A percentile compares a stretch with the other conserved stretches of the same genome.
Conservation (phyloP, 495 filamentous ascomycete species). For the Neurospora sp. region DNA sequence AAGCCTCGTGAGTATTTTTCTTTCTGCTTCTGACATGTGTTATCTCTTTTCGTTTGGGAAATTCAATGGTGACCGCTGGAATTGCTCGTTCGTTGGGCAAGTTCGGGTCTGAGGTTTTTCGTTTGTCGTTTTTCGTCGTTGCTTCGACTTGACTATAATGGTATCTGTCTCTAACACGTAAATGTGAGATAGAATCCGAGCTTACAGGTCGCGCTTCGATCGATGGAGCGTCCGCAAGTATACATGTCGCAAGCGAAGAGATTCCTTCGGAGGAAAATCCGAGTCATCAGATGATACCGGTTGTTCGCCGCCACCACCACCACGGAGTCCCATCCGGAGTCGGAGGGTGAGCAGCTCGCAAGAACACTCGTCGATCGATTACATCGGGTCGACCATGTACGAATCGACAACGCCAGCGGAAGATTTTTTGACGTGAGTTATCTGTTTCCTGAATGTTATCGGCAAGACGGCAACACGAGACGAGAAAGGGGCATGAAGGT, state of each 20-base stretch:
- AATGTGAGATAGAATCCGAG: conserved; percentile 20
- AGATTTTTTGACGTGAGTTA: not conserved
- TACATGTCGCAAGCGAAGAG: conserved; percentile 24
- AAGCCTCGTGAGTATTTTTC: conserved; percentile 30
- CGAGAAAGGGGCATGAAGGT: not conserved
- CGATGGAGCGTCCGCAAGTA: conserved; percentile 38
- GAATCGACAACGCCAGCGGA: not conserved
- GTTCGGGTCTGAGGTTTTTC: not conserved
- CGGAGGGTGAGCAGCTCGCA: not conserved
- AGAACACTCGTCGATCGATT: not conserved
- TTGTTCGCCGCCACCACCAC: not conserved
- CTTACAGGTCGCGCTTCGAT: conserved; percentile 35
- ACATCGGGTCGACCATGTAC: not conserved
- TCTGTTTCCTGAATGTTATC: not conserved
- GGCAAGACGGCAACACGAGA: not conserved
- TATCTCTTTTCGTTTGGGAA: not conserved
- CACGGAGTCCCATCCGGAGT: not conserved
- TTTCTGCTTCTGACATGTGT: not conserved
- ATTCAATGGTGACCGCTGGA: not conserved
- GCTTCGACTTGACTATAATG: not conserved
- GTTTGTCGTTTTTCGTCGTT: not conserved
- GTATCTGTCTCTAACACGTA: not conserved
- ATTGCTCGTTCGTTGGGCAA: not conserved
- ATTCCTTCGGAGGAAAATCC: conserved; percentile 1
- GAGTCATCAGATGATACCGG: conserved; percentile 3